Base-by-base conservation (phyloP, 106 monocot species). In the Dendrobium officinale region DNA sequence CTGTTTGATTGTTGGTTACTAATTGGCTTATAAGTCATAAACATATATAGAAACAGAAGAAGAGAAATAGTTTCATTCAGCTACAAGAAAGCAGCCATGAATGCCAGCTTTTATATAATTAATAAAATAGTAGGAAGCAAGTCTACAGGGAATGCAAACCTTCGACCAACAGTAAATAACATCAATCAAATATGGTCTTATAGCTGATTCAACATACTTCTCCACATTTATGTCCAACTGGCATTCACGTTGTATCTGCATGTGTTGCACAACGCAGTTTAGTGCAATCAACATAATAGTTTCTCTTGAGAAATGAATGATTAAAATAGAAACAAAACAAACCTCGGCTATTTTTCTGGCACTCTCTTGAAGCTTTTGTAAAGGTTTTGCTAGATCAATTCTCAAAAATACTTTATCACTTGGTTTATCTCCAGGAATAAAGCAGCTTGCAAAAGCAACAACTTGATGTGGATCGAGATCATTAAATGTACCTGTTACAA, bases 131-230 rank as follows among this genome's bases (percentile, higher is more conserved):
- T 67, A 26, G 27, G 27, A 27, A 67, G 26, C 5, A 6, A 29
- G 22, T 29, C 27, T 24, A 29, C 9, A 78, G 26, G 41, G 72
- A 48, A 55, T 78, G 81, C 88, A 27, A 37, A 98, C 98, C 98
- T 88, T 98, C 74, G 98, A 98, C 98, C 98, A 98, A 77, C 91
- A 95, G 81, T 95, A 98, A 55, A 98, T 98, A 16, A 98, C 98
- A 93, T 98, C 98, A 95, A 98, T 98, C 77, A 98, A 77, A 80
- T 87, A 95, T 58, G 98, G 98, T 73, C 89, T 88, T 31, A 85
- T 90, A 80, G 91, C 90, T 84, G 98, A 89, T 84, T 95, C 98
- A n/a, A 98, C 98, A 58, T 98, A 98, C 84, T 98, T 92, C 20
- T 98, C 98, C 75, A 98, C 92, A 84, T 98, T 91, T 79, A 98